Base-by-base conservation (phyloP, 805 yeast species). In the Candida awuae region DNA sequence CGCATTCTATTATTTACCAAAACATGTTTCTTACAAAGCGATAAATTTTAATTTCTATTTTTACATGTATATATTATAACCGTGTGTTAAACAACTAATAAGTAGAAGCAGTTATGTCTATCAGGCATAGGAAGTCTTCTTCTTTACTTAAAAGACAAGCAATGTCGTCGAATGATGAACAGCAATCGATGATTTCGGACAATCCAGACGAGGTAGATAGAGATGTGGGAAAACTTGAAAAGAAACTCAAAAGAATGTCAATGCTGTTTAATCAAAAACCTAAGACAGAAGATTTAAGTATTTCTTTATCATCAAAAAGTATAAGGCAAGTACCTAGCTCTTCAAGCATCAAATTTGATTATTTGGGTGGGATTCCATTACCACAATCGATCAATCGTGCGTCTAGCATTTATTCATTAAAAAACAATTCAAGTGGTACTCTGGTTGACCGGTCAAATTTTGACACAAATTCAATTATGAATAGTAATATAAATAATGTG, bases 401-500 rank as follows among this genome's bases (percentile, higher is more conserved):
- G 7, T n/a, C 28, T 8, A 31, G 38, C 26, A 10, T 40, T 14
- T 46, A 41, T 40, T 22, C 41, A 2, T 25, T 38, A 15, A 26
- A 17, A 17, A 41, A 42, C 23, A 42, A 32, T 9, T 45, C 41
- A 45, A 50, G 38, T 46, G 53, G 45, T 42, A 52, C 43, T 42
- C 54, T 6, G 51, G 49, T 16, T 45, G n/a, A n/a, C n/a, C 27
- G 36, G 8, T 29, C 32, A 17, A 28, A 25, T 21, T 21, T 22
- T 3, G 31, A 36, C 19, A 15, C 37, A 2, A 32, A 37, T 10
- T 16, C 32, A 15, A 38, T 22, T 13, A n/a, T 25, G n/a, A 25
- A 18, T 19, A 16, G 14, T 7, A 27, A 16, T 7, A 35, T 40
- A 10, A 40, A 58, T 13, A 55, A 52, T 37, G 63, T 60, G n/a